Percentiles rank a stretch among this genome's conserved stretches.
These are phyloP conservation scores for Citrus glauca DNA, from an alignment of 345 rosid genomes.

Conservation along the genomic window DNA sequence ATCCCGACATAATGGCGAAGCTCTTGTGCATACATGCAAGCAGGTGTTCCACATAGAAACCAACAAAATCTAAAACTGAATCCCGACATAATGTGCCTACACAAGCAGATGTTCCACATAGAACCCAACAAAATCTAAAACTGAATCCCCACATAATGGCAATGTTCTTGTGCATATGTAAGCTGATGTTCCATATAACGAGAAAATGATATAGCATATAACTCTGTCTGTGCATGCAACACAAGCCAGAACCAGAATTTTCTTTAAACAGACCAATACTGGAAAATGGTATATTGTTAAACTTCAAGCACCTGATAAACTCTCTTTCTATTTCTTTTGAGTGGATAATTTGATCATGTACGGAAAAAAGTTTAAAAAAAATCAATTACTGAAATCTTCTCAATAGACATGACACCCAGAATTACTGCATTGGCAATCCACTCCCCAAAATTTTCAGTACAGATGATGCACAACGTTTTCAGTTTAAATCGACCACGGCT, in stretches of 20 bases:
- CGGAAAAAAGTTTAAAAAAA: background rate
- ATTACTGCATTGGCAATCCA: background rate
- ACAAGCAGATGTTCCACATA: background rate
- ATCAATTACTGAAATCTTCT: background rate
- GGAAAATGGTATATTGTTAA: background rate
- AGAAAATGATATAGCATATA: background rate
- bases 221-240: background rate
- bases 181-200: background rate
- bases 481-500: too few relatives aligned
- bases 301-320: background rate
- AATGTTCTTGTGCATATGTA: background rate
- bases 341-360: background rate
- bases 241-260: background rate
- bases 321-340: background rate
- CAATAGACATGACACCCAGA: background rate
- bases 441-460: too few relatives aligned
- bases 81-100: background rate
- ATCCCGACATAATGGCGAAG: background rate
- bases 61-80: background rate
- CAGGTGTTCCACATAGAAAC: too few relatives aligned
- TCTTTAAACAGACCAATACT: too few relatives aligned
- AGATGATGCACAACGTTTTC: too few relatives aligned
- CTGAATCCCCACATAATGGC: background rate
- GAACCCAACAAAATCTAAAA: background rate
- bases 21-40: background rate